Conservation (phyloP, 371 early-diverging fungal species). For the Syncephalis plumigaleata region DNA sequence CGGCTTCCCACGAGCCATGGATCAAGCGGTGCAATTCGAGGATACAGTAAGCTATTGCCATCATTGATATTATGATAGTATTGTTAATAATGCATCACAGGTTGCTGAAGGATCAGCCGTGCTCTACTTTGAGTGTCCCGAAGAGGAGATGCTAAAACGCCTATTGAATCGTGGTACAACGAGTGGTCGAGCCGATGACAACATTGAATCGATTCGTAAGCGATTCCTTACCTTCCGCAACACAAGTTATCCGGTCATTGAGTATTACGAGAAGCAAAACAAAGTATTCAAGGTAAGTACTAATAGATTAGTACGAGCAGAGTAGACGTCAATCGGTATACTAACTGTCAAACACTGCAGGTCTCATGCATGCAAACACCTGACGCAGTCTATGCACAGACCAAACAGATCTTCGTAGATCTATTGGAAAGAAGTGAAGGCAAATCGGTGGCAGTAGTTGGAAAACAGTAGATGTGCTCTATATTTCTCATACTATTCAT, state of each 20-base stretch:
- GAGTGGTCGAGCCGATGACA: conserved; percentile 86
- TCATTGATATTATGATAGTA: background rate
- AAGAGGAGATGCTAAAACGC: conserved; percentile 71
- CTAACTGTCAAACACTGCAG: background rate
- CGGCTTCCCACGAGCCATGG: conserved; percentile 91
- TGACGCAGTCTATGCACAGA: conserved; percentile 20
- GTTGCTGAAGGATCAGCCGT: conserved; percentile 48
- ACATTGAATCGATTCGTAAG: conserved; percentile 88
- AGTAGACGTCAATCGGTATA: background rate
- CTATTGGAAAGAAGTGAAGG: conserved; percentile 2
- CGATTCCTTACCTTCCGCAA: conserved; percentile 74
- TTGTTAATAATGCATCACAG: conserved; percentile 10
- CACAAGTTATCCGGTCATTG: conserved; percentile 81
- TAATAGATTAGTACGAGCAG: background rate
- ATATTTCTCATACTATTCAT: no score
- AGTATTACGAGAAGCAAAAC: conserved; percentile 41
- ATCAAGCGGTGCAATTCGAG: conserved; percentile 88
- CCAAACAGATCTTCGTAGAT: conserved; percentile 14
- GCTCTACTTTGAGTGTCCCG: conserved; percentile 86
- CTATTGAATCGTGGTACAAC: conserved; percentile 83
- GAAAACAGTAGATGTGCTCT: no score
- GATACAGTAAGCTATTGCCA: conserved; percentile 40
- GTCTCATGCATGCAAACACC: conserved; percentile 16
- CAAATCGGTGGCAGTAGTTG: no score
- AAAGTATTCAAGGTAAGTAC: conserved; percentile 53